Evolutionary conservation across 345 rosid genomes (phyloP).

Genomic region (Salix koriyanagi): DNA sequence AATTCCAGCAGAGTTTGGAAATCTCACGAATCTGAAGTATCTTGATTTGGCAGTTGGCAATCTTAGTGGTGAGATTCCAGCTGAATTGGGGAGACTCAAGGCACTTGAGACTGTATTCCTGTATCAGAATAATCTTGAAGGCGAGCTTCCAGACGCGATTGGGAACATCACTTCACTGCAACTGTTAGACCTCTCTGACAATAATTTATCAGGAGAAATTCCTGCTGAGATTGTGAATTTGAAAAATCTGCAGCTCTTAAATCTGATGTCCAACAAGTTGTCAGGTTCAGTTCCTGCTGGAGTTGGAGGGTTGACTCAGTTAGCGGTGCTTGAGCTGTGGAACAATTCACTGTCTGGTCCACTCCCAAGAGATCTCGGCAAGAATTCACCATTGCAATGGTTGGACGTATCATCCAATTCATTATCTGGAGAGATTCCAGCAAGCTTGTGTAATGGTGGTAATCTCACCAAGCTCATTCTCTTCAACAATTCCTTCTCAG

Average conservation of each 20-base stretch:
- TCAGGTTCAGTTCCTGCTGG: slow-evolving; percentile 61
- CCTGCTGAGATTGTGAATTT: slow-evolving; percentile 52
- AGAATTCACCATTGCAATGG: slow-evolving; percentile 75
- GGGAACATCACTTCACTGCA: slow-evolving; percentile 61
- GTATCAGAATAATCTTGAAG: slow-evolving; percentile 66
- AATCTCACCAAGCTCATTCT: slow-evolving; percentile 84
- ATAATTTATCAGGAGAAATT: slow-evolving; percentile 58
- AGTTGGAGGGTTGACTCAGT: slow-evolving; percentile 46
- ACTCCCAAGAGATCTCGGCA: slow-evolving; percentile 65
- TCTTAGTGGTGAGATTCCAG: slow-evolving; percentile 74
- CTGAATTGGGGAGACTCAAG: slow-evolving; percentile 59
- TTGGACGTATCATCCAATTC: slow-evolving; percentile 79
- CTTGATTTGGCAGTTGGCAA: slow-evolving; percentile 74
- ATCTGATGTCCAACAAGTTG: slow-evolving; percentile 75
- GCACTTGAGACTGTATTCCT: slow-evolving; percentile 58
- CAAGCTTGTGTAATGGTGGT: slow-evolving; percentile 59
- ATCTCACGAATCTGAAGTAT: slow-evolving; percentile 66
- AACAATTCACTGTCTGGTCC: slow-evolving; percentile 79
- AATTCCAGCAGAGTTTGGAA: slow-evolving; percentile 64
- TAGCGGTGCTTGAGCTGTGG: slow-evolving; percentile 77
- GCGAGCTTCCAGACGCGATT: slow-evolving; percentile 55
- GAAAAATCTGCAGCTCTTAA: slow-evolving; percentile 70
- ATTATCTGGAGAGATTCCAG: slow-evolving; percentile 70
- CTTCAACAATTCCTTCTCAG: slow-evolving; percentile 81
- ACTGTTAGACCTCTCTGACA: slow-evolving; percentile 77